phyloP scores from a whole-genome alignment of 2,329 filamentous ascomycete species.

The Amesomyces nigricolor region DNA sequence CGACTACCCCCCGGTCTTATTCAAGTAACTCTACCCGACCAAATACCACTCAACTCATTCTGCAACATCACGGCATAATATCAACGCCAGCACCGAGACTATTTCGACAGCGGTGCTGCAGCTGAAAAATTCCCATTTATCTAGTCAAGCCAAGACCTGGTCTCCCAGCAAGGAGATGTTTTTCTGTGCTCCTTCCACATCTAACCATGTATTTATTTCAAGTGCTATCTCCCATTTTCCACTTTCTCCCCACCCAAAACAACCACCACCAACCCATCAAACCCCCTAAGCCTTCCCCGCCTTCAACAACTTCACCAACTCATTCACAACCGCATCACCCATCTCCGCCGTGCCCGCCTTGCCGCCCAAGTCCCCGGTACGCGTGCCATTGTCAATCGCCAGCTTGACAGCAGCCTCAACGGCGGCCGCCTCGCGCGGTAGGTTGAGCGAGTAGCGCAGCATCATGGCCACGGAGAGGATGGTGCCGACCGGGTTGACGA shows the following conservation, averaged over 20 bases:
- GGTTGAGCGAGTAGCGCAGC: slow-evolving; percentile 83
- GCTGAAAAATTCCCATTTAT: neutral
- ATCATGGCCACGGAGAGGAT: slow-evolving; percentile 94
- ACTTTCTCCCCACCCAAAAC: neutral
- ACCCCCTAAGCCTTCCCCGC: slow-evolving; percentile 6
- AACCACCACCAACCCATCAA: neutral
- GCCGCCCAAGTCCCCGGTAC: slow-evolving; percentile 83
- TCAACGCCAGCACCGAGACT: neutral
- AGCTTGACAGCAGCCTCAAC: slow-evolving; percentile 77
- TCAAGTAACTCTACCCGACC: too few relatives aligned
- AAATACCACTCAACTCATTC: too few relatives aligned
- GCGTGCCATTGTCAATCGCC: slow-evolving; percentile 71
- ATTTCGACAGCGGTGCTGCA: neutral
- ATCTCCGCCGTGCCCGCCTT: slow-evolving; percentile 63
- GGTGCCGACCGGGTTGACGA: slow-evolving; percentile 88
- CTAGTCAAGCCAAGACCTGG: neutral
- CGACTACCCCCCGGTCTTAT: too few relatives aligned
- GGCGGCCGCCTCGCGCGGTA: slow-evolving; percentile 68
- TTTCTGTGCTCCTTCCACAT: neutral
- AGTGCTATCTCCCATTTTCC: neutral
- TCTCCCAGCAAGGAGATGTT: neutral
- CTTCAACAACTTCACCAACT: slow-evolving; percentile 65
- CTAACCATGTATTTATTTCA: too few relatives aligned
- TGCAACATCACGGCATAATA: neutral
- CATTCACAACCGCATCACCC: slow-evolving; percentile 71